phyloP scores from a whole-genome alignment of 2,329 filamentous ascomycete species.

The Xylaria sp. region DNA sequence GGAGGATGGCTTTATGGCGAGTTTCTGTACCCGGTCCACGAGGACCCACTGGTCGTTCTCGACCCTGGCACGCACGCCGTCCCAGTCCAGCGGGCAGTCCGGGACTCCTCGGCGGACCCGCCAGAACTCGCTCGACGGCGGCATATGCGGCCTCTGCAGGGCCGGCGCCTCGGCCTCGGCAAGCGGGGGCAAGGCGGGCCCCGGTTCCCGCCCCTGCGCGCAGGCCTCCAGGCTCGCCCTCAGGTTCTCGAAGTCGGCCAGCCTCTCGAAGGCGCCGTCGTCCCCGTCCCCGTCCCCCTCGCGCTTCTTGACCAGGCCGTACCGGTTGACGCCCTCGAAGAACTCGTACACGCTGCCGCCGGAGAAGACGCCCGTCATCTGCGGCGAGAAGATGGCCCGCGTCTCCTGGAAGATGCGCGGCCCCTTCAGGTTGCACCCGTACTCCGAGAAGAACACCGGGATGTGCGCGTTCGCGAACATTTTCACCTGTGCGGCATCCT shows the following conservation, averaged over 20 bases:
- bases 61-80: constrained; percentile 6
- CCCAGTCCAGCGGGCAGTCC: constrained; percentile 25
- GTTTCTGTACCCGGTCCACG: constrained; percentile 1
- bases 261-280: constrained; percentile 1
- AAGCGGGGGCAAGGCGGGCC: neutral
- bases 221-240: constrained; percentile 1
- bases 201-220: neutral
- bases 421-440: constrained; percentile 55
- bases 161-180: neutral
- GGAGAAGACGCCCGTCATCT: constrained; percentile 58
- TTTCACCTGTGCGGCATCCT: constrained; percentile 1
- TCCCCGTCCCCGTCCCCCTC: neutral
- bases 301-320: constrained; percentile 45
- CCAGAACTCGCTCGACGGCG: constrained; percentile 1
- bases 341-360: constrained; percentile 66
- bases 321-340: constrained; percentile 53
- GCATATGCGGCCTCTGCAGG: constrained; percentile 10
- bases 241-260: constrained; percentile 19
- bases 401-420: constrained; percentile 62
- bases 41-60: constrained; percentile 31
- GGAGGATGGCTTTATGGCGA: constrained; percentile 5
- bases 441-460: constrained; percentile 63
- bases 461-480: constrained; percentile 13
- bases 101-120: constrained; percentile 1
- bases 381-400: constrained; percentile 54